Conservation (phyloP, 352 stramenopile genomes). For the Thraustotheca clavata region DNA sequence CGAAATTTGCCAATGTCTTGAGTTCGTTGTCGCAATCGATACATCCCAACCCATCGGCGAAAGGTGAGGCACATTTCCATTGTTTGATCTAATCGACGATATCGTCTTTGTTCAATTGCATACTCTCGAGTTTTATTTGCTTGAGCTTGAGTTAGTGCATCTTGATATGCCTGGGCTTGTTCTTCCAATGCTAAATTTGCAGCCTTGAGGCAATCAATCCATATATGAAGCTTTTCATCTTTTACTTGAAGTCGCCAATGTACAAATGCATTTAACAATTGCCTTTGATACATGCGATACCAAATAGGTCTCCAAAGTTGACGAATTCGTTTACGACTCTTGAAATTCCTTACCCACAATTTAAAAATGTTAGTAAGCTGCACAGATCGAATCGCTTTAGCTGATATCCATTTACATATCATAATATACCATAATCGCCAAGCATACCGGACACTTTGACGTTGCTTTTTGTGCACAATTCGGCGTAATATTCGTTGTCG, state of each 20-base stretch:
- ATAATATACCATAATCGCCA: background rate
- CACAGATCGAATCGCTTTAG: no score
- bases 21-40: background rate
- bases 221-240: background rate
- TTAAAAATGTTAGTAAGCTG: no score
- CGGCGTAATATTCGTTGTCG: background rate
- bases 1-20: background rate
- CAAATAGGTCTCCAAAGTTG: background rate
- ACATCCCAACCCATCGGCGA: conserved; percentile 10
- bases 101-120: background rate
- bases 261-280: background rate
- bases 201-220: background rate
- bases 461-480: background rate
- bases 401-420: background rate
- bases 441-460: background rate
- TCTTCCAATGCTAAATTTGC: conserved; percentile 11
- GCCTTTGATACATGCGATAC: background rate
- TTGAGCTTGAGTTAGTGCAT: background rate
- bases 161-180: background rate
- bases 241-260: conserved; percentile 3
- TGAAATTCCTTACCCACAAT: no score
- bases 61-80: conserved; percentile 17
- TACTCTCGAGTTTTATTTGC: background rate
- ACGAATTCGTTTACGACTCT: background rate
- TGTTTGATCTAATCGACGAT: conserved; percentile 4